Base-by-base conservation (phyloP, 768 basidiomycete genomes). In the Tulasnella calospora region DNA sequence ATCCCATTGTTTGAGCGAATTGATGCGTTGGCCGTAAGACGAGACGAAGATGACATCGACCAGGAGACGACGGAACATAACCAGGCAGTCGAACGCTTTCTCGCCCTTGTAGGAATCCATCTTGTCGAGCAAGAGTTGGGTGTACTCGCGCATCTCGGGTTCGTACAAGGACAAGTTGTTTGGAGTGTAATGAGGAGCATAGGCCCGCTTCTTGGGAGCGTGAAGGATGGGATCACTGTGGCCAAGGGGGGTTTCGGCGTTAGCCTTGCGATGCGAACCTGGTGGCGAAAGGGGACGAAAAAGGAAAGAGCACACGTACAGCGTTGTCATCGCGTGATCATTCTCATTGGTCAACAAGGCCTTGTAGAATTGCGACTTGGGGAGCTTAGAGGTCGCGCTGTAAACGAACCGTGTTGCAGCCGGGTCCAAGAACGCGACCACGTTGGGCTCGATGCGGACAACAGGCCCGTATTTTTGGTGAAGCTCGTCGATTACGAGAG, bases 11-110 rank as follows among this genome's bases (percentile, higher is more conserved):
- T 72, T 71, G 3, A 78, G 40, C 40, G 77, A 78, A 27, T 78
- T 46, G 77, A 78, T 71, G 19, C 77, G 77, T 73, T 71, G 69
- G 27, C 77, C 77, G 71, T 78, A 78, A n/a, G 77, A 71, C 9
- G 44, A 78, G 71, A 78, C 15, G 38, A 78, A 78, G 41, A 78
- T 71, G n/a, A 78, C 69, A 35, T 78, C 77, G 38, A 57, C 69
- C 36, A 76, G 30, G 36, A 76, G 75, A 13, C 75, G 75, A n/a
- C 75, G 75, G 75, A 76, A 76, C 46, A 76, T 35, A 8, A 76
- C 75, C 19, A 76, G 36, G 41, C 75, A 76, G 35, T 76, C 75
- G 55, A 76, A 76, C 33, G 75, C 9, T 8, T 30, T 33, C n/a
- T 76, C 33, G 17, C 75, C 75, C 38, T 76, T 55, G 75, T 76